Evolutionary conservation across 257 asterid species (phyloP), one percentile per base, ranked within the genome.

Genomic region (Nicotiana knightiana): DNA sequence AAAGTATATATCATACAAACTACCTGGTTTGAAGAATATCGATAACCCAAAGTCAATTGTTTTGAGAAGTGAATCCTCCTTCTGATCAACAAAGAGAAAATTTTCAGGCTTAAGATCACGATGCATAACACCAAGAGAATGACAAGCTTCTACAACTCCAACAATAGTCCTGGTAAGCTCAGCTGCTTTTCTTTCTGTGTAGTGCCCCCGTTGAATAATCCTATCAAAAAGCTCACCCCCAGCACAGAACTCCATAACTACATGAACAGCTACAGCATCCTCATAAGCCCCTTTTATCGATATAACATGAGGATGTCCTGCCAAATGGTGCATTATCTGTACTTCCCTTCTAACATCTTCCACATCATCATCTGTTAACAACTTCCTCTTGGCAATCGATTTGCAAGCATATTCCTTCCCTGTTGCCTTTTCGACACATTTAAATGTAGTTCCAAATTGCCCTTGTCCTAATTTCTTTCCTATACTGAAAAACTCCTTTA

Each of bases 51-150:
- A 94, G 84, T 94, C 98, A 63, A 94, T 94, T 33, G 98, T 93
- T 85, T 94, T 94, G 55, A 94, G 95, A 86, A 93, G 93, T 1
- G 98, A 93, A 18, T 94, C 98, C 87, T 94, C 98, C 86, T 89
- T 91, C 81, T 93, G 90, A 86, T 93, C 91, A 55, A 93, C 92
- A 70, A 94, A 90, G 55, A 93, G 97, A 86, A 94, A 94, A 88
- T 94, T 94, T 91, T 94, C 98, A 0, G 98, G 98, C 89, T 94
- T 94, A 84, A 94, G 96, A 55, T 94, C 98, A 12, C 98, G 94
- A 87, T 94, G 98, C 98, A 94, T 94, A 53, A 94, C 98, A 24
- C 98, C 91, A 83, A 94, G 87, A 16, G 98, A 94, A 87, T 94
- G 97, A 79, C 98, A 94, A 85, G 98, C 90, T 86, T 94, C 98